phyloP scores from a whole-genome alignment of 176 grass and related monocot genomes.

The Tillandsia fasciculata region DNA sequence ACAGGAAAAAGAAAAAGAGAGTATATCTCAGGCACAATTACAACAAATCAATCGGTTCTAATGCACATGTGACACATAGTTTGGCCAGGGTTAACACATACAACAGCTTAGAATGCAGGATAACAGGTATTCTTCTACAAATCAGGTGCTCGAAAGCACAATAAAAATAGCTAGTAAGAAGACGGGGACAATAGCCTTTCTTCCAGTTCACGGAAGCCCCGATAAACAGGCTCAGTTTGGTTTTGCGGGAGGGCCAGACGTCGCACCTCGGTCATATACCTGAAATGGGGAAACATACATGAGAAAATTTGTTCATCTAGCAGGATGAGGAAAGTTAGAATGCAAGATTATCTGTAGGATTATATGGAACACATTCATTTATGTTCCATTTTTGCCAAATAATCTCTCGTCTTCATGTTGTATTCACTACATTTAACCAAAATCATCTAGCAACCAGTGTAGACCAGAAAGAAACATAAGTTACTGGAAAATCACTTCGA shows the following conservation, averaged over 20 bases:
- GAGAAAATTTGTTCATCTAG: not conserved
- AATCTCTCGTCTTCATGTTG: too few species aligned
- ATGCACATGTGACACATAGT: too few species aligned
- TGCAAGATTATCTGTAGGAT: not conserved
- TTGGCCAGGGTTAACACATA: too few species aligned
- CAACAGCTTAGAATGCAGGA: too few species aligned
- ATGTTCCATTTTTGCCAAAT: not conserved
- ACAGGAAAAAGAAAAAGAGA: too few species aligned
- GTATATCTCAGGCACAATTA: too few species aligned
- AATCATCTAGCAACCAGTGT: too few species aligned
- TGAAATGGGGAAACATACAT: conserved; percentile 12
- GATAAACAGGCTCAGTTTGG: conserved; percentile 67
- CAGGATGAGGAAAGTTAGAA: not conserved
- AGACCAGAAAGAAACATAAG: too few species aligned
- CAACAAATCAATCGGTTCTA: too few species aligned
- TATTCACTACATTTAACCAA: too few species aligned
- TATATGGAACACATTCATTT: not conserved
- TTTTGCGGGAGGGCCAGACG: conserved; percentile 67
- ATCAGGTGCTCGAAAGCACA: not conserved
- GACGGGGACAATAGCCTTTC: conserved; percentile 48
- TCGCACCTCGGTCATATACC: conserved; percentile 88
- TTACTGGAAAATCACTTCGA: too few species aligned
- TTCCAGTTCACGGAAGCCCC: conserved; percentile 76
- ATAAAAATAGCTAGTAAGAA: conserved; percentile 26
- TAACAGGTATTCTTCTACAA: too few species aligned